Percentiles rank a stretch among this genome's conserved stretches.
Evolutionary conservation across 2,329 filamentous ascomycete species (phyloP).

Genomic region (Malbranchea zuffiana): DNA sequence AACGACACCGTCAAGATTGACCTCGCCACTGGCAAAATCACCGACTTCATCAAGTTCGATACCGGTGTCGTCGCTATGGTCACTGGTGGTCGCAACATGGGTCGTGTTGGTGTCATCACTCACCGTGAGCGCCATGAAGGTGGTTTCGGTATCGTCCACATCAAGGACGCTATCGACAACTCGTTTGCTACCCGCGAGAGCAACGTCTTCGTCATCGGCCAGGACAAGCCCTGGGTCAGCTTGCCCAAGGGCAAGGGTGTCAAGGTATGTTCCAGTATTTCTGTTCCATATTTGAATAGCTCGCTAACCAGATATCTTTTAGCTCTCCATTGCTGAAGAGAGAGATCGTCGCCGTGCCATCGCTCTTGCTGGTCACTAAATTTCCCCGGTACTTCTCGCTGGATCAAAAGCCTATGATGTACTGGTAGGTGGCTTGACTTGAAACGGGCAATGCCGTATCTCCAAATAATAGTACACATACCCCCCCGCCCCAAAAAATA

Average conservation of each 20-base stretch:
- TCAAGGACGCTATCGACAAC: conserved; percentile 99
- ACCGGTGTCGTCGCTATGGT: conserved; percentile 97
- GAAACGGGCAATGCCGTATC: background rate
- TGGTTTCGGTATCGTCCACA: conserved; percentile 99
- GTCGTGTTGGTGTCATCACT: conserved; percentile 99
- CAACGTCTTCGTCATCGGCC: conserved; percentile 99
- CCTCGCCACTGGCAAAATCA: conserved; percentile 91
- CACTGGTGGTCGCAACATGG: conserved; percentile 99
- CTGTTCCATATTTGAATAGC: background rate
- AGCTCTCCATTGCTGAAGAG: conserved; percentile 97
- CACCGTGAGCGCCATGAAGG: conserved; percentile 99
- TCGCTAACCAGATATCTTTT: conserved; percentile 17
- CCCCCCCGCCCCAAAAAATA: too few relatives aligned
- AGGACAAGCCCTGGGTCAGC: conserved; percentile 98
- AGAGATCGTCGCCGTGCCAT: conserved; percentile 87
- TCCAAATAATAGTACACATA: too few relatives aligned
- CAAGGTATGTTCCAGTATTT: conserved; percentile 46
- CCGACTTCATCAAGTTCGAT: conserved; percentile 97
- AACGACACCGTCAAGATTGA: conserved; percentile 99
- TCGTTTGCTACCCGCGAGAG: conserved; percentile 97
- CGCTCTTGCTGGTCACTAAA: conserved; percentile 43
- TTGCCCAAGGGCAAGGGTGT: conserved; percentile 99
- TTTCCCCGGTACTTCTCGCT: background rate
- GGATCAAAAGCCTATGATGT: too few relatives aligned
- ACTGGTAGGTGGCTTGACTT: conserved; percentile 3